Percentiles rank a stretch among this genome's conserved stretches.
phyloP scores from a whole-genome alignment of 805 yeast species.

The Kazachstania taianensis region DNA sequence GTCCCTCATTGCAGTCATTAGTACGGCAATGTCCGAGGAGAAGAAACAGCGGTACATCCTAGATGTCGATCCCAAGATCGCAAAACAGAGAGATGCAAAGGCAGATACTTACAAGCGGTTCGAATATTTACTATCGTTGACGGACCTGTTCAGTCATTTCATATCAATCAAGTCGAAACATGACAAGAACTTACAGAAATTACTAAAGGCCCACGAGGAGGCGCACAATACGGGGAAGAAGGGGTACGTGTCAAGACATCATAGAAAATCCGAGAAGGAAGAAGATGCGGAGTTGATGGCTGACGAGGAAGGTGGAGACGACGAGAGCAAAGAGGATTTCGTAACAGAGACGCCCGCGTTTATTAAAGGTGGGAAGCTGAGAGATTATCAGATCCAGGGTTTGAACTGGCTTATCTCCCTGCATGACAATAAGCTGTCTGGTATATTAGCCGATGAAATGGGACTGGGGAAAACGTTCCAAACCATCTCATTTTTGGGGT shows the following conservation, averaged over 20 bases:
- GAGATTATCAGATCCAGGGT: constrained; percentile 93
- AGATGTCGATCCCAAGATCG: constrained; percentile 45
- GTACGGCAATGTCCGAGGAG: constrained; percentile 22
- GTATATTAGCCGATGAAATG: constrained; percentile 97
- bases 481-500: constrained; percentile 86
- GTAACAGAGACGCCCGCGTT: constrained; percentile 78
- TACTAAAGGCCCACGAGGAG: constrained; percentile 45
- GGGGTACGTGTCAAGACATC: constrained; percentile 35
- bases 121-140: constrained; percentile 67
- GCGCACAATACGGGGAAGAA: constrained; percentile 28
- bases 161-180: constrained; percentile 72
- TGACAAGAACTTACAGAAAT: constrained; percentile 58
- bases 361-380: constrained; percentile 56
- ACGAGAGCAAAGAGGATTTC: constrained; percentile 41
- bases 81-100: constrained; percentile 38
- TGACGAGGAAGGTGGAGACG: constrained; percentile 57
- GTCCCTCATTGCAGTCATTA: too few relatives aligned
- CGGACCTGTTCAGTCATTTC: constrained; percentile 82
- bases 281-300: constrained; percentile 87
- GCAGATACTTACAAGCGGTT: constrained; percentile 72
- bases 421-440: constrained; percentile 80
- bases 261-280: constrained; percentile 86
- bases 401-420: constrained; percentile 87
- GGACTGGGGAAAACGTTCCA: constrained; percentile 95
- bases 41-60: constrained; percentile 42